Percentiles rank a stretch among this genome's conserved stretches.
phyloP scores from a whole-genome alignment of 2,329 filamentous ascomycete genomes.

The Emmonsia crescens region DNA sequence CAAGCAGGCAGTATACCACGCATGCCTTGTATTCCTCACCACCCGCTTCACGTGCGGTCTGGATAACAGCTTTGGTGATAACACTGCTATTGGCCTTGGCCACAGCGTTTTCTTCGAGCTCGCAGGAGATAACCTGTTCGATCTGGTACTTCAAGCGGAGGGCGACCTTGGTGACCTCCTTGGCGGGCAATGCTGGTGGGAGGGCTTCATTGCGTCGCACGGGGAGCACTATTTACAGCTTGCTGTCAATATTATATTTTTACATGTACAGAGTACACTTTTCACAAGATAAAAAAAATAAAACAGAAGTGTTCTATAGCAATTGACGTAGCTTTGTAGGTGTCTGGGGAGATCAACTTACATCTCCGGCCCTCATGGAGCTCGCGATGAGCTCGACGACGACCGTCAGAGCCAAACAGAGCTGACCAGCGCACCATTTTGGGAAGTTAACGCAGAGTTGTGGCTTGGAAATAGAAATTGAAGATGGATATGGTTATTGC shows the following conservation, averaged over 20 bases:
- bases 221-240: slow-evolving; percentile 31
- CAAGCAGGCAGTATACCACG: slow-evolving; percentile 72
- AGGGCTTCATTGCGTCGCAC: slow-evolving; percentile 27
- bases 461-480: neutral
- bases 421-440: slow-evolving; percentile 31
- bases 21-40: slow-evolving; percentile 63
- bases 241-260: neutral
- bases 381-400: slow-evolving; percentile 22
- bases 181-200: slow-evolving; percentile 58
- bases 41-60: slow-evolving; percentile 72
- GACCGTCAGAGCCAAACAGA: slow-evolving; percentile 22
- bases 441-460: neutral
- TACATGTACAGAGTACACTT: neutral
- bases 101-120: slow-evolving; percentile 65
- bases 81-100: slow-evolving; percentile 73
- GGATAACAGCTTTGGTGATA: slow-evolving; percentile 68
- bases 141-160: slow-evolving; percentile 84
- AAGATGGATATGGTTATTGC: neutral
- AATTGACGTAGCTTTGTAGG: neutral
- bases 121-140: slow-evolving; percentile 80
- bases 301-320: neutral
- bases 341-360: slow-evolving; percentile 21
- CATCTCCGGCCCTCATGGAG: slow-evolving; percentile 31
- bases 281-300: slow-evolving; percentile 2
- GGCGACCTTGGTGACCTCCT: slow-evolving; percentile 79